A percentile compares a stretch with the other conserved stretches of the same genome.
Evolutionary conservation across 169 alveolate genomes (phyloP).

Genomic region (Plasmodium inui): DNA sequence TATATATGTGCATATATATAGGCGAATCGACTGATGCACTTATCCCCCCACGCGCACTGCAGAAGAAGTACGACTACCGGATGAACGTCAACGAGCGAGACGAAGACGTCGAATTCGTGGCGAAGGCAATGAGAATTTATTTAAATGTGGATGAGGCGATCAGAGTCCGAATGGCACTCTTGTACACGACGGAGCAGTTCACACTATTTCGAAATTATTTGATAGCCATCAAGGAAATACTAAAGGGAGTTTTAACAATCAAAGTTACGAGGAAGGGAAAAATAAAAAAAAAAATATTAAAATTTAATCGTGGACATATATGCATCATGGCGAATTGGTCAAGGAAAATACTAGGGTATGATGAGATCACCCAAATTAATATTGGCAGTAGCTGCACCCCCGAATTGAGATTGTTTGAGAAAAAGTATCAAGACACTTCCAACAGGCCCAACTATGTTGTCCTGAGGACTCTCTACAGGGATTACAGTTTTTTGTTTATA

Average conservation of each 20-base stretch:
- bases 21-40: not conserved
- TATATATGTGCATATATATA: not conserved
- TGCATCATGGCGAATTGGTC: conserved; percentile 39
- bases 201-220: conserved; percentile 38
- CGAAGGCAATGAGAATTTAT: conserved; percentile 4
- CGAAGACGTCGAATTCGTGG: conserved; percentile 1
- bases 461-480: conserved; percentile 17
- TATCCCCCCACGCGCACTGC: not conserved
- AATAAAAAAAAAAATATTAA: conserved; percentile 11
- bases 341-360: conserved; percentile 41
- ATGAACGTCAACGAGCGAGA: conserved; percentile 28
- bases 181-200: conserved; percentile 30
- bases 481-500: conserved; percentile 50
- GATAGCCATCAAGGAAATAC: conserved; percentile 10
- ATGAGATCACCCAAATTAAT: conserved; percentile 46
- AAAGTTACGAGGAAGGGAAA: conserved; percentile 43
- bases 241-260: conserved; percentile 18
- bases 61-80: conserved; percentile 10
- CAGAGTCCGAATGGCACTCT: conserved; percentile 27
- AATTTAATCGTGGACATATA: conserved; percentile 13
- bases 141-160: conserved; percentile 15
- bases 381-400: conserved; percentile 50
- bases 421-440: not conserved
- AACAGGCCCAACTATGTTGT: conserved; percentile 53
- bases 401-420: conserved; percentile 36